Percentiles rank a stretch among this genome's conserved stretches.
Conservation (phyloP, 2,329 filamentous ascomycete species). For the Knufia petricola region DNA sequence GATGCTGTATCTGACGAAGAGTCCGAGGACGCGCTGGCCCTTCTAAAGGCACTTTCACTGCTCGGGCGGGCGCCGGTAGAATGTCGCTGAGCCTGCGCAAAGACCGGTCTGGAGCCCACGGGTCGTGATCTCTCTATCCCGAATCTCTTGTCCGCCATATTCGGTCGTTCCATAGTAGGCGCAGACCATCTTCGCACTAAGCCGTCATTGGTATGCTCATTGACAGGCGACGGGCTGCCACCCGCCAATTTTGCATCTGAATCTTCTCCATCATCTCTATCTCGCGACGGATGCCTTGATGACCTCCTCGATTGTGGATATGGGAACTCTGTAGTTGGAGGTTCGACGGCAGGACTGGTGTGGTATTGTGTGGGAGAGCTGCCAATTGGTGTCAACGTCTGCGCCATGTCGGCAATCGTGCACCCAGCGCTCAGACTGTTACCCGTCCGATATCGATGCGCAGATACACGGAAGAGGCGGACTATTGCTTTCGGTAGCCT, state of each 20-base stretch:
- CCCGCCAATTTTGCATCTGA: conserved; percentile 3
- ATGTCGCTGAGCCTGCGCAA: too few relatives aligned
- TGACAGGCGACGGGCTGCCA: neutral
- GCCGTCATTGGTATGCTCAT: neutral
- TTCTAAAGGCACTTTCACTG: neutral
- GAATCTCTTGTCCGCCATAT: neutral
- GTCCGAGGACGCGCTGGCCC: conserved; percentile 1
- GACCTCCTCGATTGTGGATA: neutral
- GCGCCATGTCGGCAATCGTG: conserved; percentile 11
- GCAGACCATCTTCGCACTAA: neutral
- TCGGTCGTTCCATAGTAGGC: neutral
- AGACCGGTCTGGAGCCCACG: too few relatives aligned
- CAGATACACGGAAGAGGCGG: neutral
- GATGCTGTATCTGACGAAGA: conserved; percentile 11
- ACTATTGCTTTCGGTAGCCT: too few relatives aligned
- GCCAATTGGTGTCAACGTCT: conserved; percentile 10
- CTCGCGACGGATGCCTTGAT: neutral
- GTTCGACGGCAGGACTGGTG: conserved; percentile 6
- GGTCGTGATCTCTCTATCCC: too few relatives aligned
- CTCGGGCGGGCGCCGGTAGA: neutral
- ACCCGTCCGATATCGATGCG: neutral
- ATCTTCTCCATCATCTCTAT: conserved; percentile 1
- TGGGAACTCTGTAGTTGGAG: conserved; percentile 11
- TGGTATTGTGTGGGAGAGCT: conserved; percentile 11
- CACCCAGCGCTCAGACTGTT: neutral